Evolutionary conservation across 768 basidiomycete genomes (phyloP), one percentile per base, ranked within the genome.

Genomic region (Suillus placidus): DNA sequence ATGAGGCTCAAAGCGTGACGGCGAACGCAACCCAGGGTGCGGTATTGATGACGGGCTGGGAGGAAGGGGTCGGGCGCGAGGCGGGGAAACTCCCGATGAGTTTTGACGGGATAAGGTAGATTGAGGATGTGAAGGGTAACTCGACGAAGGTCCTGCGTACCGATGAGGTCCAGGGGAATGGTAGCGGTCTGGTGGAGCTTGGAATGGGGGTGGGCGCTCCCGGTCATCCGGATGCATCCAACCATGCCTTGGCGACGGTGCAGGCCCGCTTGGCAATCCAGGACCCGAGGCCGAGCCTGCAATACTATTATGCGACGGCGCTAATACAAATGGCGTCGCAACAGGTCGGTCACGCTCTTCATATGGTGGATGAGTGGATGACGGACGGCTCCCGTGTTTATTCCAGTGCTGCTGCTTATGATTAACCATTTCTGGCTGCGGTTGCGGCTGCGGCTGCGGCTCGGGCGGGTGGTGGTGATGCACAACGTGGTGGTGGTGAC

Each of bases 291-390:
- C 58, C 9, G 68, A 58, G 2, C 61, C 66, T 35, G 77, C 73
- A 23, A 79, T 76, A 42, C 72, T 68, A 35, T 76, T 75, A 61
- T 84, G 81, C 37, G 83, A 80, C 6, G 85, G 81, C 8, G 77
- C 80, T 75, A 87, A 82, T 9, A 81, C 83, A 69, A 87, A 88
- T 3, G 86, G 83, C 47, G 82, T 84, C 7, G 85, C 80, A 55
- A 83, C 73, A 2, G 84, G 84, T 64, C 87, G 79, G 62, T 88
- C 87, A 43, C 81, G 80, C 18, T 84, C 84, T 51, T 84, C 83
- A 60, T 82, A 69, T n/a, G 72, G 72, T 63, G 78, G 74, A 35
- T 79, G 79, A 30, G 79, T 78, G 30, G 82, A 80, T 16, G 82
- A 71, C n/a, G 76, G 82, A 30, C 78, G 71, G 71, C 71, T 79